These are phyloP conservation scores for Collybia sp. DNA, from an alignment of 768 basidiomycete genomes.

Conservation along the genomic window DNA sequence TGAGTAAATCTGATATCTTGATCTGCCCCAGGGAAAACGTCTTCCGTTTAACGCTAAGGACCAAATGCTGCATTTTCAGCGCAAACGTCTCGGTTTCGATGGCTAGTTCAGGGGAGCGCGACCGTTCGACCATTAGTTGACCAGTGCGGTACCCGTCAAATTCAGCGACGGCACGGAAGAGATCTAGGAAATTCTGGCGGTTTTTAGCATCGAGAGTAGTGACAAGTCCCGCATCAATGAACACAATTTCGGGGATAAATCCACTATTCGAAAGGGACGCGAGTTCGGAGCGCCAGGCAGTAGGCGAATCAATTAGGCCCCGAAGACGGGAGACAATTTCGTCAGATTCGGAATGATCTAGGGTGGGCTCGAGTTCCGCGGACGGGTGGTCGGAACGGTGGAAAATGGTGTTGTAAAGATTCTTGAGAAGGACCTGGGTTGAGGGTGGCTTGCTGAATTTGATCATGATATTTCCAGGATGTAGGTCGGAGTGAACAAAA, in stretches of 20 bases:
- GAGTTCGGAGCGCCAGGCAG: constrained; percentile 70
- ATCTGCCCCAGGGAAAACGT: constrained; percentile 97
- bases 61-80: constrained; percentile 95
- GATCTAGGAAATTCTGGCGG: constrained; percentile 90
- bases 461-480: constrained; percentile 96
- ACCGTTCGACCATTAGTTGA: constrained; percentile 94
- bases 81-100: constrained; percentile 94
- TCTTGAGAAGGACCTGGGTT: constrained; percentile 57
- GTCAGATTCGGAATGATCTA: constrained; percentile 48
- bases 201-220: constrained; percentile 82
- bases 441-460: constrained; percentile 89
- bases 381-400: constrained; percentile 20
- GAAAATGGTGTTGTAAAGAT: constrained; percentile 54
- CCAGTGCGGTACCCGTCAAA: constrained; percentile 97
- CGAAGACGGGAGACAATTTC: constrained; percentile 68
- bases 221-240: constrained; percentile 94
- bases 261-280: constrained; percentile 57
- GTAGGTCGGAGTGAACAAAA: constrained; percentile 90
- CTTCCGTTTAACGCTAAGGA: constrained; percentile 89
- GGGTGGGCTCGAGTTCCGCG: constrained; percentile 21
- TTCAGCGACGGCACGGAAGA: constrained; percentile 92
- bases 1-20: constrained; percentile 90
- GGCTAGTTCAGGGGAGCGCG: constrained; percentile 84
- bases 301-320: constrained; percentile 48
- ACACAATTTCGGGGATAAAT: constrained; percentile 91